These are phyloP conservation scores for Claviceps arundinis DNA, from an alignment of 2,329 filamentous ascomycete species.

Conservation along the genomic window DNA sequence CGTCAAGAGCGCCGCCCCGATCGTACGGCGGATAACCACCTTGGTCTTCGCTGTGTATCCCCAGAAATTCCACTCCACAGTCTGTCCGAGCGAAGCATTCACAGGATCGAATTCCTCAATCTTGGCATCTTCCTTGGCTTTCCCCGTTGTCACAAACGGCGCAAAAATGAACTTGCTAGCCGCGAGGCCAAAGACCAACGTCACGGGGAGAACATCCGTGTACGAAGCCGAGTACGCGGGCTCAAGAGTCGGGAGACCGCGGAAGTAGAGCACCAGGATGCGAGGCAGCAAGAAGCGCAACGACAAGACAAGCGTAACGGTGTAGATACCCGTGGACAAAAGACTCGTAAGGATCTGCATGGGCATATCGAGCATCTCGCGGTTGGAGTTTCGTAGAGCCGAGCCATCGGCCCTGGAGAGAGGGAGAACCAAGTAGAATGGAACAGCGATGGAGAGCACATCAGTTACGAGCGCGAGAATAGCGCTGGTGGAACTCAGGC, in stretches of 20 bases:
- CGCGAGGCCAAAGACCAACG: slow-evolving; percentile 50
- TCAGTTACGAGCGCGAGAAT: slow-evolving; percentile 53
- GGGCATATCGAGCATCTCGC: slow-evolving; percentile 50
- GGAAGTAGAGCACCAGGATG: slow-evolving; percentile 63
- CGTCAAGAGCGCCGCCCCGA: slow-evolving; percentile 42
- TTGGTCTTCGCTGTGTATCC: slow-evolving; percentile 51
- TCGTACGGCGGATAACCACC: slow-evolving; percentile 51
- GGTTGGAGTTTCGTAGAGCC: slow-evolving; percentile 41
- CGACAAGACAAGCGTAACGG: slow-evolving; percentile 55
- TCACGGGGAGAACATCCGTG: slow-evolving; percentile 45
- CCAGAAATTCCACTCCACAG: slow-evolving; percentile 60
- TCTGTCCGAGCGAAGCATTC: slow-evolving; percentile 53
- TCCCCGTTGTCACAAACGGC: slow-evolving; percentile 43
- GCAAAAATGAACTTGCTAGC: slow-evolving; percentile 68
- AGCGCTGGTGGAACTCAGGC: slow-evolving; percentile 47
- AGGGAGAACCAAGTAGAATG: slow-evolving; percentile 62
- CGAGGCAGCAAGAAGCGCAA: slow-evolving; percentile 58
- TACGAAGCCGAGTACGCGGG: slow-evolving; percentile 52
- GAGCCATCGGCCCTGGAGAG: slow-evolving; percentile 50
- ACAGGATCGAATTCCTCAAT: slow-evolving; percentile 47
- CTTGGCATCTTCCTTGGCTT: slow-evolving; percentile 33
- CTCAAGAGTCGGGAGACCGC: slow-evolving; percentile 54
- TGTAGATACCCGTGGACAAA: slow-evolving; percentile 61
- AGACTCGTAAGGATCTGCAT: slow-evolving; percentile 53
- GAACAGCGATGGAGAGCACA: slow-evolving; percentile 52